Base-by-base conservation (phyloP, 345 rosid species). In the Salix exigua region DNA sequence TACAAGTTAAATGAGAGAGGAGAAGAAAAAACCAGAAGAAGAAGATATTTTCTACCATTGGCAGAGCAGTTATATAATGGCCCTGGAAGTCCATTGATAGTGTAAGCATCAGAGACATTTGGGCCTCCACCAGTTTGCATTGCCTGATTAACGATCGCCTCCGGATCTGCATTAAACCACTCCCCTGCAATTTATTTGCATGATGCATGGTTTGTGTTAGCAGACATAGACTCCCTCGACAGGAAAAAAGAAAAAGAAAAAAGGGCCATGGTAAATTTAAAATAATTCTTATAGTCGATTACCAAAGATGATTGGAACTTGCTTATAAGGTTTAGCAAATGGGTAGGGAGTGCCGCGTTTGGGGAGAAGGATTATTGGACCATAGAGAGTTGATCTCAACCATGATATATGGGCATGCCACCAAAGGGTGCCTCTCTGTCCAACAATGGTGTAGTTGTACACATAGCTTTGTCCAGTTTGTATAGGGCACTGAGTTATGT, bases 381-480 rank as follows among this genome's bases (percentile, higher is more conserved):
- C 78, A 2, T 75, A 18, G 6, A 75, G 26, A 53, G 78, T 51
- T 38, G 78, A 53, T 28, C 78, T 68, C 23, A 75, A 53, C 78
- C 78, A 75, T 66, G 77, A 73, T 17, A 64, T 64, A 30, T 73
- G 76, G 1, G 76, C 76, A 73, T 73, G 76, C 76, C 77, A 74
- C 71, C 71, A 74, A n/a, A 74, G 77, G 23, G 77, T 74, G 61
- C 77, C 77, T 35, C 77, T 74, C 51, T 75, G 78, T 19, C 78
- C 78, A 40, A 55, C 66, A 18, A 68, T 55, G 44, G 78, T 68
- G 65, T 66, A 75, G 58, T 75, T 75, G 14, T 75, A 75, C n/a
- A 75, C 78, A 26, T 66, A 75, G 53, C 78, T 75, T 68, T 38
- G 78, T 55, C 78, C 73, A 17, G 35, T 75, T 68, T 67, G 78